Evolutionary conservation across 176 grass and related monocot species (phyloP).

Genomic region (Avena sativa): DNA sequence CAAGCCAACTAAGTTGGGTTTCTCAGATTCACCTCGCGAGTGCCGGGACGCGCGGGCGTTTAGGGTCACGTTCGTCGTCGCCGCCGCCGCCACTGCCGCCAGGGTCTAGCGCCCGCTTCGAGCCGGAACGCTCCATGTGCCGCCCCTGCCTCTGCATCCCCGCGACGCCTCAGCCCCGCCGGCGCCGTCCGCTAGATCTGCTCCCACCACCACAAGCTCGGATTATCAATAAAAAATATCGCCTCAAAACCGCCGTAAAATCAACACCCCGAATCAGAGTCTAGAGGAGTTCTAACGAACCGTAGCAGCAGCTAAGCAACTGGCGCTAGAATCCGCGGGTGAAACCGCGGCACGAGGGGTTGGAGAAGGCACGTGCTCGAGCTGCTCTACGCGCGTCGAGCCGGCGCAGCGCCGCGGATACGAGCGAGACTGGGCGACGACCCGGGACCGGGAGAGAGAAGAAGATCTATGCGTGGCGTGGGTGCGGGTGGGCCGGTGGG

Average conservation of each 20-base stretch:
- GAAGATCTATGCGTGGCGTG: constrained; percentile 32
- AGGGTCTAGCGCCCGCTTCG: constrained; percentile 59
- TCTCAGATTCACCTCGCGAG: constrained; percentile 50
- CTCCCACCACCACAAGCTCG: neutral
- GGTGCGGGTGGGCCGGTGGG: neutral
- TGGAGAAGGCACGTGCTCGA: neutral
- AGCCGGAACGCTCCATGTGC: constrained; percentile 52
- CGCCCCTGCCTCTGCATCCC: constrained; percentile 57
- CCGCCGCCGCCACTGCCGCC: constrained; percentile 36
- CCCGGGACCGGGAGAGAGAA: constrained; percentile 13
- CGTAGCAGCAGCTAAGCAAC: neutral
- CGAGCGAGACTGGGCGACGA: constrained; percentile 48
- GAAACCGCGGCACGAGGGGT: neutral
- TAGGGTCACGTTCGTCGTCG: constrained; percentile 42
- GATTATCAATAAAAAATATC: neutral
- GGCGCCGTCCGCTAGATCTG: constrained; percentile 45
- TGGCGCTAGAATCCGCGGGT: neutral
- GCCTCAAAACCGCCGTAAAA: neutral
- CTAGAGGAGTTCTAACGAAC: neutral
- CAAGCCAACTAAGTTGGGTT: neutral
- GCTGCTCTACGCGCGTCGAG: constrained; percentile 18
- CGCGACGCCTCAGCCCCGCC: constrained; percentile 9
- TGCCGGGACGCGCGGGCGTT: constrained; percentile 59
- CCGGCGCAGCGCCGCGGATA: constrained; percentile 1
- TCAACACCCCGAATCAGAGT: neutral